phyloP scores from a whole-genome alignment of 2,329 filamentous ascomycete species.

The Juglanconis sp. region DNA sequence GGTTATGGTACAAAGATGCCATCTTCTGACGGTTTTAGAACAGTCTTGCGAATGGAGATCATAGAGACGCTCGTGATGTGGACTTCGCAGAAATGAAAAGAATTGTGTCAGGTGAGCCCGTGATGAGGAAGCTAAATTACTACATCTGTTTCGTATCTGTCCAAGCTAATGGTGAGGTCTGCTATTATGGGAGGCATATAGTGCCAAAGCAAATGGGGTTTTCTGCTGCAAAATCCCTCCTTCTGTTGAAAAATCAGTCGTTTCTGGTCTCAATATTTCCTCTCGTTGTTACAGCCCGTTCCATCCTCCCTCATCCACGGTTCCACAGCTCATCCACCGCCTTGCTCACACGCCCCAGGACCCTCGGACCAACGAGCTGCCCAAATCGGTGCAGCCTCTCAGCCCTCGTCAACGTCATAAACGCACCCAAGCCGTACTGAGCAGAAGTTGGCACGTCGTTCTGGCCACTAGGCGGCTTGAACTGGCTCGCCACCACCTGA shows the following conservation, averaged over 20 bases:
- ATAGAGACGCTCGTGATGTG: too few relatives aligned
- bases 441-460: slow-evolving; percentile 10
- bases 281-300: too few relatives aligned
- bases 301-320: slow-evolving; percentile 19
- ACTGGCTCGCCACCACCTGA: slow-evolving; percentile 55
- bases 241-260: neutral
- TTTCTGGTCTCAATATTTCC: too few relatives aligned
- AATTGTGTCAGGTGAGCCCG: too few relatives aligned
- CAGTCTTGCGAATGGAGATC: too few relatives aligned
- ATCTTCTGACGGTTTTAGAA: too few relatives aligned
- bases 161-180: slow-evolving; percentile 1
- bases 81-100: too few relatives aligned
- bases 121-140: neutral
- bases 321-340: slow-evolving; percentile 51
- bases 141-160: slow-evolving; percentile 11
- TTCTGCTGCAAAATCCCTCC: neutral
- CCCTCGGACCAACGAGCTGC: slow-evolving; percentile 48
- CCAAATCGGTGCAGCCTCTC: slow-evolving; percentile 51
- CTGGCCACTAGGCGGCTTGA: slow-evolving; percentile 34
- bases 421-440: slow-evolving; percentile 46
- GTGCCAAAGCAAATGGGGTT: neutral
- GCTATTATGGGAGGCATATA: neutral
- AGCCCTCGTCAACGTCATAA: slow-evolving; percentile 53
- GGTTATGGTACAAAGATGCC: too few relatives aligned
- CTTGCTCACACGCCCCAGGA: slow-evolving; percentile 50